Evolutionary conservation across 2,329 filamentous ascomycete genomes (phyloP).

Genomic region (Talaromyces sp.): DNA sequence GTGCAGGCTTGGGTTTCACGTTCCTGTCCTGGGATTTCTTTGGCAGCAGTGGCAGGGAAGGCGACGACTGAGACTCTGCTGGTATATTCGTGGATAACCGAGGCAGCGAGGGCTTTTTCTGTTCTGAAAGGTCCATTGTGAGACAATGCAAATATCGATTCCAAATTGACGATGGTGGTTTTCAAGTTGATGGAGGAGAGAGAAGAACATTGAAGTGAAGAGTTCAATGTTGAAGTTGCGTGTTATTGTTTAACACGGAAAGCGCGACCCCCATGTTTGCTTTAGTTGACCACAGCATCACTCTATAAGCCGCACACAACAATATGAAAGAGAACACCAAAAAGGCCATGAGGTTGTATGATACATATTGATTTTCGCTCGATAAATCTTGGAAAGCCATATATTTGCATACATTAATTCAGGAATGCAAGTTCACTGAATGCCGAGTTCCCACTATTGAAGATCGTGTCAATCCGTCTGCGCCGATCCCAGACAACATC

Average conservation of each 20-base stretch:
- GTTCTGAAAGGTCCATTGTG: conserved; percentile 16
- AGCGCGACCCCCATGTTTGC: too few relatives aligned
- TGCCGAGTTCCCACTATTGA: conserved; percentile 47
- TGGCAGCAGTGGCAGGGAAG: background rate
- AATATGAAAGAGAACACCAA: too few relatives aligned
- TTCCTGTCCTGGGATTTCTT: conserved; percentile 21
- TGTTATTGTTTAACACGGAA: too few relatives aligned
- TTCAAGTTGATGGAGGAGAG: too few relatives aligned
- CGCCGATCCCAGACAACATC: conserved; percentile 56
- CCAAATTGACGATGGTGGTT: background rate
- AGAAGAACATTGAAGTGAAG: background rate
- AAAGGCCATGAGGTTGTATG: too few relatives aligned
- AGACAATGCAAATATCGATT: background rate
- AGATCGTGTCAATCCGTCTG: conserved; percentile 51
- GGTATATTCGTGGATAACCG: conserved; percentile 21
- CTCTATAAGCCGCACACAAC: too few relatives aligned
- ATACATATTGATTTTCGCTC: too few relatives aligned
- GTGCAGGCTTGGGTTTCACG: conserved; percentile 18
- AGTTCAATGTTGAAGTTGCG: too few relatives aligned
- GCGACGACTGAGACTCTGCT: conserved; percentile 1
- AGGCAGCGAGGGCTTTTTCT: conserved; percentile 18
- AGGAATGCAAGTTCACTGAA: conserved; percentile 34
- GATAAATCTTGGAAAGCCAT: too few relatives aligned
- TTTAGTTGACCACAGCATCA: too few relatives aligned
- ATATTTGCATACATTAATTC: conserved; percentile 9